Evolutionary conservation across 2,329 filamentous ascomycete species (phyloP).

Genomic region (Aspergillus unguis): DNA sequence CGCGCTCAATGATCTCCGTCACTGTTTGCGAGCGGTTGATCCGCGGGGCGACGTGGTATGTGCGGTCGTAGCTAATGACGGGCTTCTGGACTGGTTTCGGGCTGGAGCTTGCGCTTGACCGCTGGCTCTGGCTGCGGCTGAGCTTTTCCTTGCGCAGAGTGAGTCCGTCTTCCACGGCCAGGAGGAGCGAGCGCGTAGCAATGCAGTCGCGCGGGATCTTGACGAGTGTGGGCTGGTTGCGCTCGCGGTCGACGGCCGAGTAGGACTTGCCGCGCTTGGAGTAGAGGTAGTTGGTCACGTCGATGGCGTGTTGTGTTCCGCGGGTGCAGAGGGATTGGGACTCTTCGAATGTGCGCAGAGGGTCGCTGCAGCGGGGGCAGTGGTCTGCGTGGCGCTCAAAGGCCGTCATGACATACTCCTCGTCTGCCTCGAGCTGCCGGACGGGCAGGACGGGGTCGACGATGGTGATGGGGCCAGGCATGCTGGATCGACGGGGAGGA

Average conservation of each 20-base stretch:
- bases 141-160: slow-evolving; percentile 19
- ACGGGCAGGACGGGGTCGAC: slow-evolving; percentile 28
- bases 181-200: slow-evolving; percentile 37
- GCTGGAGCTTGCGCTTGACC: background rate
- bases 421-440: slow-evolving; percentile 35
- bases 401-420: slow-evolving; percentile 34
- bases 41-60: slow-evolving; percentile 30
- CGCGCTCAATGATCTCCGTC: slow-evolving; percentile 30
- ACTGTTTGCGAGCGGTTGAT: slow-evolving; percentile 18
- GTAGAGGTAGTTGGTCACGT: slow-evolving; percentile 37
- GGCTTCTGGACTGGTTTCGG: slow-evolving; percentile 10
- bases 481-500: slow-evolving; percentile 25
- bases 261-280: slow-evolving; percentile 37
- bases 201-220: slow-evolving; percentile 40
- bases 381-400: slow-evolving; percentile 38
- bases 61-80: slow-evolving; percentile 33
- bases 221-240: slow-evolving; percentile 37
- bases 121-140: no score
- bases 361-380: slow-evolving; percentile 33
- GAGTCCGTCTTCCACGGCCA: slow-evolving; percentile 44
- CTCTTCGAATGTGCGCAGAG: slow-evolving; percentile 25
- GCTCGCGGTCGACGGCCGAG: slow-evolving; percentile 43
- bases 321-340: slow-evolving; percentile 33
- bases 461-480: slow-evolving; percentile 28
- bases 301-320: slow-evolving; percentile 32